phyloP scores from a whole-genome alignment of 169 alveolate genomes.

The Plasmodium ovale region DNA sequence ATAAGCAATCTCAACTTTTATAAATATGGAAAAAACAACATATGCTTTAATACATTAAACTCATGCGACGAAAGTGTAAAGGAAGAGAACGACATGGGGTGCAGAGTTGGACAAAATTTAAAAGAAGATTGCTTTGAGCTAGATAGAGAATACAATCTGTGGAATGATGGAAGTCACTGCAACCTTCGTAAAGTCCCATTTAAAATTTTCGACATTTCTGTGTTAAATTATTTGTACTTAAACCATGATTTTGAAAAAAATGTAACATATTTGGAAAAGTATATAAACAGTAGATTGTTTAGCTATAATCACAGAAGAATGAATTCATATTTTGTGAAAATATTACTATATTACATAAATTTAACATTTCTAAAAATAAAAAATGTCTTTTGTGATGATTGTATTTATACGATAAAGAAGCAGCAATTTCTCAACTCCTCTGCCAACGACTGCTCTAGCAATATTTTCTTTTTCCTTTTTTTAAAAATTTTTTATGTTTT shows the following conservation, averaged over 20 bases:
- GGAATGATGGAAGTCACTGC: not conserved
- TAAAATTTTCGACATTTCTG: conserved; percentile 46
- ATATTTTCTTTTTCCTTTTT: conserved; percentile 52
- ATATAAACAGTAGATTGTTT: conserved; percentile 56
- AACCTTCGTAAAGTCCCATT: not conserved
- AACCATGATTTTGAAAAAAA: conserved; percentile 63
- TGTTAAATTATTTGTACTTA: conserved; percentile 61
- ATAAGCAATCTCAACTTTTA: conserved; percentile 9
- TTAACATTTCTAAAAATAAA: conserved; percentile 60
- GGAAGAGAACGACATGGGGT: not conserved
- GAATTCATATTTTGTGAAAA: conserved; percentile 71
- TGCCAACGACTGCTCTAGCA: conserved; percentile 70
- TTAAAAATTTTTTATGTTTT: conserved; percentile 39
- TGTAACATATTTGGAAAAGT: conserved; percentile 38
- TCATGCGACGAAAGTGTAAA: not conserved
- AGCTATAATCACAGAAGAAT: conserved; percentile 40
- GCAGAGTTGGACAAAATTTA: not conserved
- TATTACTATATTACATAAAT: conserved; percentile 61
- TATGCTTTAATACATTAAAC: not conserved
- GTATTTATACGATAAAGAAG: conserved; percentile 69
- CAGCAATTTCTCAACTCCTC: conserved; percentile 66
- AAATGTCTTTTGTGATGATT: conserved; percentile 76
- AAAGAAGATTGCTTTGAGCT: too few relatives aligned
- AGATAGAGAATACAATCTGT: not conserved
- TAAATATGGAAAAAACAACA: not conserved